Evolutionary conservation across 1,139 yeast species (phyloP).

Genomic region (Kodamaea derodonti): DNA sequence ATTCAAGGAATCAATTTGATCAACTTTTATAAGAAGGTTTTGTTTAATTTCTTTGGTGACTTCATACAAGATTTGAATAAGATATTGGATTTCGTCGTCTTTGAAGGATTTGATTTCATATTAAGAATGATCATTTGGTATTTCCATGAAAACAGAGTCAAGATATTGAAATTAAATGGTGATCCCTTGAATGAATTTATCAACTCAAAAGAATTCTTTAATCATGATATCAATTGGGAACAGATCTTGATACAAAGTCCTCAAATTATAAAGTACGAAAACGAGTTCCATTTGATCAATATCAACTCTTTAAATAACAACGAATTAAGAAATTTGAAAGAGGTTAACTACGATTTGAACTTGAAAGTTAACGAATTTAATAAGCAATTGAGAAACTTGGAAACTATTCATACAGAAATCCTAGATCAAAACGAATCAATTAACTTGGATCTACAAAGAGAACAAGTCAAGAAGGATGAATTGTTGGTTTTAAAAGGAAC

Average conservation of each 20-base stretch:
- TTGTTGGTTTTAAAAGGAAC: slow-evolving; percentile 17
- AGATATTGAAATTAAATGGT: slow-evolving; percentile 24
- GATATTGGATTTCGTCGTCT: slow-evolving; percentile 34
- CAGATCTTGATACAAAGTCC: slow-evolving; percentile 24
- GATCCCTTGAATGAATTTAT: slow-evolving; percentile 28
- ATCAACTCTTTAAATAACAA: slow-evolving; percentile 39
- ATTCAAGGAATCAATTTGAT: slow-evolving; percentile 36
- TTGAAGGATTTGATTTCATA: slow-evolving; percentile 41
- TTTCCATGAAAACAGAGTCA: slow-evolving; percentile 16
- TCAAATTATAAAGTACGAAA: slow-evolving; percentile 38
- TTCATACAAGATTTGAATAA: slow-evolving; percentile 13
- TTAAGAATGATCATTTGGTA: slow-evolving; percentile 26
- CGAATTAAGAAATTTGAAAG: slow-evolving; percentile 38
- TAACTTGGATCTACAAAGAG: slow-evolving; percentile 23
- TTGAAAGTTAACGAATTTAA: slow-evolving; percentile 26
- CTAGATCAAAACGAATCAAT: slow-evolving; percentile 32
- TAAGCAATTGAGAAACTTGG: slow-evolving; percentile 29
- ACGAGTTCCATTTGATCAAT: slow-evolving; percentile 40
- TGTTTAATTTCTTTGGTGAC: slow-evolving; percentile 22
- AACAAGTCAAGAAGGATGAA: slow-evolving; percentile 17
- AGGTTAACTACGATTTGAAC: slow-evolving; percentile 33
- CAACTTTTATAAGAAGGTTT: slow-evolving; percentile 20
- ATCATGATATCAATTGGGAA: slow-evolving; percentile 12
- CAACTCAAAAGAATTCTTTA: slow-evolving; percentile 21
- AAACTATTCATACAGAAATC: slow-evolving; percentile 38